Evolutionary conservation across 106 monocot genomes (phyloP), one percentile per base, ranked within the genome.

Genomic region (Dendrobium catenatum): DNA sequence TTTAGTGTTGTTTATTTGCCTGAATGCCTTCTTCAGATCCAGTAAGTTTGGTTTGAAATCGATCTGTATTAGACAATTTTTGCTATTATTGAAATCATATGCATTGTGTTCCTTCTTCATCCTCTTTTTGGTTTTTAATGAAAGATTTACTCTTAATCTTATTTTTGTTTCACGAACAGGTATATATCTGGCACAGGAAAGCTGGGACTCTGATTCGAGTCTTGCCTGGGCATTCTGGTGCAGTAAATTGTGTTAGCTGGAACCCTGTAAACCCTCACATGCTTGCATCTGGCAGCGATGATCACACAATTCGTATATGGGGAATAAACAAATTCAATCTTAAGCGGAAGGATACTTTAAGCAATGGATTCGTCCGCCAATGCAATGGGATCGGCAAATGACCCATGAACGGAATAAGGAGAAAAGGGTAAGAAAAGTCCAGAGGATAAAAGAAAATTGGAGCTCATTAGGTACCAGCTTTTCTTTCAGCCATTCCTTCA

Each of bases 161-260:
- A 44, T 4, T 37, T 16, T 74, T 22, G 61, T 1, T 55, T 54
- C 15, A 29, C n/a, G 8, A 54, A 61, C 81, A 90, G 89, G 87
- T 90, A 2, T 90, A 87, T 77, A 85, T 87, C 80, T 85, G 89
- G 89, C 89, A 83, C 42, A 75, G 87, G 58, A 42, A 20, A 22
- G 83, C 85, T 13, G 87, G 87, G 37, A 77, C 78, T 41, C 83
- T 87, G 1, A 83, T 90, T 40, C 55, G 85, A 6, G n/a, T 85
- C 37, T 72, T 90, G 19, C 56, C 82, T 11, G 89, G 89, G 1
- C 89, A 89, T 77, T 84, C 89, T 55, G 89, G 87, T 48, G 79
- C 85, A 55, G 87, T 89, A 58, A 89, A 90, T 76, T 87, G 87
- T 64, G 89, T 90, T 46, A 87, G 89, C 51, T 90, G 89, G 89